A percentile compares a stretch with the other conserved stretches of the same genome.
These are phyloP conservation scores for Saksenaea vasiformis DNA, from an alignment of 371 early-diverging fungal species.

Conservation along the genomic window DNA sequence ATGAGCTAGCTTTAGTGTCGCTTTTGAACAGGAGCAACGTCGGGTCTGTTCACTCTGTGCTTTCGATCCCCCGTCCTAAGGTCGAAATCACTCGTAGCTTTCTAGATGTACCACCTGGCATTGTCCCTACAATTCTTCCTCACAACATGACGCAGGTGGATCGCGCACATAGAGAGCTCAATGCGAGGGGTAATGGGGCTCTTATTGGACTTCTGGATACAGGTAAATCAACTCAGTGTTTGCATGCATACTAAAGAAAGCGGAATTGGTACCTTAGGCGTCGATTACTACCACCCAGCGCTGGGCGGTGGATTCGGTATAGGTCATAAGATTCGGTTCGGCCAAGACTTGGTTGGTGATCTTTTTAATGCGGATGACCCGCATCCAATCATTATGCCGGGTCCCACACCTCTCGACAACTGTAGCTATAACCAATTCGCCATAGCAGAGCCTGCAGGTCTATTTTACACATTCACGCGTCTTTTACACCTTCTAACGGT, in stretches of 20 bases:
- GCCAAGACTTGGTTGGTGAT: conserved; percentile 61
- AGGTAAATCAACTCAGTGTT: conserved; percentile 34
- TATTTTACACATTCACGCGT: conserved; percentile 6
- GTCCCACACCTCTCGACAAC: conserved; percentile 31
- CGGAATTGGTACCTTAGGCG: conserved; percentile 33
- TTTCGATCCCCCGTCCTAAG: conserved; percentile 1
- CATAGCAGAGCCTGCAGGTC: conserved; percentile 36
- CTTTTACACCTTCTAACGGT: neutral
- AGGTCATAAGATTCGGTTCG: conserved; percentile 52
- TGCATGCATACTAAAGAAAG: neutral
- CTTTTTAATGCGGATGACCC: conserved; percentile 32
- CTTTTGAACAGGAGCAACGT: conserved; percentile 9
- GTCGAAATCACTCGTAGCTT: too few relatives aligned
- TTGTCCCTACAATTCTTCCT: conserved; percentile 9
- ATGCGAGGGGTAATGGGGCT: conserved; percentile 57
- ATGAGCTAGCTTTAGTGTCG: conserved; percentile 1
- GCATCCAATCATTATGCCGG: conserved; percentile 27
- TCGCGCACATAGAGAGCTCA: conserved; percentile 28
- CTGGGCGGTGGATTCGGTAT: conserved; percentile 67
- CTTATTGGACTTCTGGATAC: conserved; percentile 71
- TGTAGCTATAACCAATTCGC: conserved; percentile 25
- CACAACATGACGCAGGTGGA: conserved; percentile 36
- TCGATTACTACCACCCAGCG: conserved; percentile 66
- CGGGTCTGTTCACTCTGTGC: neutral
- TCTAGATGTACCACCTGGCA: too few relatives aligned